Percentiles rank a stretch among this genome's conserved stretches.
phyloP scores from a whole-genome alignment of 306 rosid genomes.

The Glycine tomentella region DNA sequence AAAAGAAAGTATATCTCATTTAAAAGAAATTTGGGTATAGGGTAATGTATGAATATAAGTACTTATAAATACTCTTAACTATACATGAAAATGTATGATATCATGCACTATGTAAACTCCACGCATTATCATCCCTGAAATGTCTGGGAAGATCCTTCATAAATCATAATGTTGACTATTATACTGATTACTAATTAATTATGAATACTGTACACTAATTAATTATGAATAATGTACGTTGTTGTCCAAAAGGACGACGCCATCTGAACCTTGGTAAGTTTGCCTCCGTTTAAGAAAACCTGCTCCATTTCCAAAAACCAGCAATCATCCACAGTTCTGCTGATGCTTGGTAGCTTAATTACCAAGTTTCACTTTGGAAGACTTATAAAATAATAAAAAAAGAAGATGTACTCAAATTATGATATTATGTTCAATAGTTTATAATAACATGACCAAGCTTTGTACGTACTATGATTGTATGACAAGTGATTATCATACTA shows the following conservation, averaged over 20 bases:
- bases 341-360: neutral
- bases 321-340: neutral
- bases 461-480: neutral
- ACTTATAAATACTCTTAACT: neutral
- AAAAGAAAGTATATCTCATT: no score
- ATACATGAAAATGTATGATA: neutral
- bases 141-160: neutral
- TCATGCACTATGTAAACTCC: no score
- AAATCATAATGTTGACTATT: conserved; percentile 9
- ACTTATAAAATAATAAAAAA: neutral
- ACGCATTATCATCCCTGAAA: neutral
- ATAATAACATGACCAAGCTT: neutral
- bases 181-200: neutral
- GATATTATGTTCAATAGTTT: neutral
- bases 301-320: neutral
- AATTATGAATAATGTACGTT: neutral
- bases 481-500: neutral
- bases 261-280: neutral
- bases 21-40: no score
- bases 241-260: neutral
- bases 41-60: no score
- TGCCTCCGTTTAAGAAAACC: neutral
- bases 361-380: neutral
- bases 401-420: neutral
- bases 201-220: no score